Percentiles rank a stretch among this genome's conserved stretches.
Conservation (phyloP, 148 eudicot species). For the Rhododendron kiyosumense region DNA sequence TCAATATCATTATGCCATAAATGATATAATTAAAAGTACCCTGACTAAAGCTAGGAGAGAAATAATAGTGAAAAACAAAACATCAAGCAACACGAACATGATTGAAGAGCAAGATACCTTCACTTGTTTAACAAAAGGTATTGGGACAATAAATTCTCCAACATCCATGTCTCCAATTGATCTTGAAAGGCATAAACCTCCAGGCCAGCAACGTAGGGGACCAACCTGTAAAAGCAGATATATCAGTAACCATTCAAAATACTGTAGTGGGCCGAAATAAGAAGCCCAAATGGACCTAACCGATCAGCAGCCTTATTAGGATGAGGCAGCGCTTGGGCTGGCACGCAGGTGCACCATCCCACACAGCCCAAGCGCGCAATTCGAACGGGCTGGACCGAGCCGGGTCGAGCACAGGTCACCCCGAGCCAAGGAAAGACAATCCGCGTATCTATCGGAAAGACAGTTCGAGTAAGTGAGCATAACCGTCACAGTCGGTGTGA, state of each 20-base stretch:
- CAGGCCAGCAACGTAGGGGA: slow-evolving; percentile 99
- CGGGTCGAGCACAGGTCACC: too few species aligned
- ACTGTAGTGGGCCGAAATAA: neutral
- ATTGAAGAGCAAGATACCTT: slow-evolving; percentile 61
- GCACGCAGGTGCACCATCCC: neutral
- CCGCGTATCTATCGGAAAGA: neutral
- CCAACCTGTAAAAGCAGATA: slow-evolving; percentile 56
- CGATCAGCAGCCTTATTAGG: neutral
- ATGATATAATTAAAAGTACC: neutral
- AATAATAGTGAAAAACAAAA: neutral
- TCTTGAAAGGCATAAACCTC: slow-evolving; percentile 96
- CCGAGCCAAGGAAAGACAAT: neutral
- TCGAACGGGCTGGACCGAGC: neutral
- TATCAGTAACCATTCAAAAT: neutral
- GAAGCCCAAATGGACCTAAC: neutral
- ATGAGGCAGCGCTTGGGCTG: neutral
- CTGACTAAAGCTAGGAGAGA: neutral
- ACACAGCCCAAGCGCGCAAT: neutral
- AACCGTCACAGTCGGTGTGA: neutral
- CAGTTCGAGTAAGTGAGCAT: neutral
- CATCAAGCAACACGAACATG: neutral
- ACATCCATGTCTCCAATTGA: slow-evolving; percentile 99
- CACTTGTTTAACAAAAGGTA: slow-evolving; percentile 99
- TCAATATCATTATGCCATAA: neutral
- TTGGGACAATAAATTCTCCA: slow-evolving; percentile 93